Evolutionary conservation across 2,329 filamentous ascomycete genomes (phyloP).

Genomic region (Sclerotiophoma versabilis): DNA sequence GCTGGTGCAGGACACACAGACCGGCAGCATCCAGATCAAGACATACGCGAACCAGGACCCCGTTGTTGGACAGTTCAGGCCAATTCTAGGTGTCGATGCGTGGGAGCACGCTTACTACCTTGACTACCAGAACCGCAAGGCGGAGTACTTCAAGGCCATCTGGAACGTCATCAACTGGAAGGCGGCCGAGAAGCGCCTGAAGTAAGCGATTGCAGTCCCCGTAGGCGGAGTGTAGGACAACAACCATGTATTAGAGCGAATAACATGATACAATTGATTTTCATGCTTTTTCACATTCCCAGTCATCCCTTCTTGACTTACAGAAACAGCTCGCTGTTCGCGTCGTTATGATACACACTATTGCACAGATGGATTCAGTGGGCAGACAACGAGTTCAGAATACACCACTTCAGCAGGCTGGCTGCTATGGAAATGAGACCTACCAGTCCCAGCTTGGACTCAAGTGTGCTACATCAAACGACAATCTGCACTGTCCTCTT

Average conservation of each 20-base stretch:
- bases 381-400: no score
- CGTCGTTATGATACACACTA: no score
- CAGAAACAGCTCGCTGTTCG: no score
- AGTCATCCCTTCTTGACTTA: no score
- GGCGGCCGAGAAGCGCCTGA: conserved; percentile 79
- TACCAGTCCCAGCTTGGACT: no score
- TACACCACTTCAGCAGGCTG: no score
- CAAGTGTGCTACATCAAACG: no score
- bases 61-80: conserved; percentile 81
- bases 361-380: no score
- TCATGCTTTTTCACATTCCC: no score
- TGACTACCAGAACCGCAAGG: conserved; percentile 97
- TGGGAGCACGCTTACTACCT: conserved; percentile 98
- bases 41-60: conserved; percentile 90
- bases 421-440: no score
- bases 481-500: no score
- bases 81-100: conserved; percentile 87
- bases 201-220: conserved; percentile 45
- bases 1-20: conserved; percentile 68
- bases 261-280: not conserved
- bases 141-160: conserved; percentile 90
- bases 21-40: conserved; percentile 66
- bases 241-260: not conserved
- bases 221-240: conserved; percentile 3
- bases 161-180: conserved; percentile 98